phyloP scores from a whole-genome alignment of 495 filamentous ascomycete species.

The Aspergillus diversus region DNA sequence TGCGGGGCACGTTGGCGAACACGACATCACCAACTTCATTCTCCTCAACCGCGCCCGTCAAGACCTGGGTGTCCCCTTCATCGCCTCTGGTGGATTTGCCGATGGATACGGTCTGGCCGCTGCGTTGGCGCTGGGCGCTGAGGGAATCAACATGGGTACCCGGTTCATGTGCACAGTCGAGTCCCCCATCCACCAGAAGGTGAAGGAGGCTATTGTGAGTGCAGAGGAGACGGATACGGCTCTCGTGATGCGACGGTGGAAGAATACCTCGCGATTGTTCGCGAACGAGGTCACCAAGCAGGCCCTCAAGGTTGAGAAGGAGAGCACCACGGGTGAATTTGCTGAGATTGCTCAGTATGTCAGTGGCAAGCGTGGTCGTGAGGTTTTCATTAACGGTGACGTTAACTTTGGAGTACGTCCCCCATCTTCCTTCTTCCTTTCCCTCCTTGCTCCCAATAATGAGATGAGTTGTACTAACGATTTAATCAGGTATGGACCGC shows the following conservation, averaged over 20 bases:
- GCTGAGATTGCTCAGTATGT: conserved; percentile 87
- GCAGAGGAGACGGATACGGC: conserved; percentile 90
- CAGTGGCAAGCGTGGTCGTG: conserved; percentile 85
- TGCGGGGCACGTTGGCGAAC: conserved; percentile 93
- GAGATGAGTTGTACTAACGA: conserved; percentile 7
- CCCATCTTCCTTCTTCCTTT: conserved; percentile 7
- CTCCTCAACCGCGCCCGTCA: conserved; percentile 85
- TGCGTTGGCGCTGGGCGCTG: conserved; percentile 86
- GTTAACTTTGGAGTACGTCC: conserved; percentile 83
- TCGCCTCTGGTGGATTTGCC: conserved; percentile 93
- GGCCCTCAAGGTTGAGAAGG: conserved; percentile 79
- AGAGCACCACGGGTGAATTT: conserved; percentile 88
- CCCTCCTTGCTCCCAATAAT: neutral
- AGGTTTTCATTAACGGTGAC: conserved; percentile 94
- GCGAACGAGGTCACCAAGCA: conserved; percentile 84
- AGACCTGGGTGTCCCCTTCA: conserved; percentile 84
- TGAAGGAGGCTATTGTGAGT: conserved; percentile 90
- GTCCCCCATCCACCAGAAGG: conserved; percentile 87
- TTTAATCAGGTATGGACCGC: conserved; percentile 67
- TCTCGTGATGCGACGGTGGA: conserved; percentile 87
- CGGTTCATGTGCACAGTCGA: conserved; percentile 93
- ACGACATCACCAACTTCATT: conserved; percentile 97
- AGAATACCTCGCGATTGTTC: conserved; percentile 87
- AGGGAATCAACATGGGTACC: conserved; percentile 95
- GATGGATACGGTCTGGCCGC: conserved; percentile 94